Conservation (phyloP, 495 filamentous ascomycete genomes). For the Penicillium simplicissimum region DNA sequence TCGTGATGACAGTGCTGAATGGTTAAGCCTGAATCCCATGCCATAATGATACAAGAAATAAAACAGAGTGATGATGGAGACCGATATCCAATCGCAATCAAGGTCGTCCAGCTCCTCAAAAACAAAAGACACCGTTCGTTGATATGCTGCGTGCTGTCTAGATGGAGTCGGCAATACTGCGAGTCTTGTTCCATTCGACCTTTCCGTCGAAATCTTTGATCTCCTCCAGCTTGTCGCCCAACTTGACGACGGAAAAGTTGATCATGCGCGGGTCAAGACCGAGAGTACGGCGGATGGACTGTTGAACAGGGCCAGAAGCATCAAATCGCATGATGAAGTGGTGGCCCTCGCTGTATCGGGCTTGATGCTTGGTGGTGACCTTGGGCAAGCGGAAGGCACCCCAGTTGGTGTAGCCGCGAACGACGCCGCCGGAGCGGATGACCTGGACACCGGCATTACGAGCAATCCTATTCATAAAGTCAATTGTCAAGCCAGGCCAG, state of each 20-base stretch:
- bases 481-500: conserved; percentile 13
- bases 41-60: conserved; percentile 37
- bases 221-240: conserved; percentile 76
- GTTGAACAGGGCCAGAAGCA: conserved; percentile 65
- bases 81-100: conserved; percentile 16
- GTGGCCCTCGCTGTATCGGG: conserved; percentile 77
- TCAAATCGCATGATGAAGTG: conserved; percentile 99
- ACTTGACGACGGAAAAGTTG: conserved; percentile 78
- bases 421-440: conserved; percentile 81
- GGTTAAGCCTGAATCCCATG: conserved; percentile 32
- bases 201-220: conserved; percentile 61
- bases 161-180: conserved; percentile 35
- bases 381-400: conserved; percentile 82
- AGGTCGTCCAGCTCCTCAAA: not conserved
- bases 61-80: conserved; percentile 19
- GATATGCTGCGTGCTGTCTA: conserved; percentile 3
- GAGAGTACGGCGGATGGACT: conserved; percentile 69
- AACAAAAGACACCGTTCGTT: not conserved
- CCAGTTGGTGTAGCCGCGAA: conserved; percentile 94
- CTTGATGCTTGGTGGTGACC: conserved; percentile 72
- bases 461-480: conserved; percentile 64
- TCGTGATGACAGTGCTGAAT: conserved; percentile 37
- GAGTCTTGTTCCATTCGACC: conserved; percentile 57
- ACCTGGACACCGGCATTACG: conserved; percentile 80
- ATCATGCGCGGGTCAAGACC: conserved; percentile 91